Evolutionary conservation across 306 rosid species (phyloP).

Genomic region (Malus sylvestris): DNA sequence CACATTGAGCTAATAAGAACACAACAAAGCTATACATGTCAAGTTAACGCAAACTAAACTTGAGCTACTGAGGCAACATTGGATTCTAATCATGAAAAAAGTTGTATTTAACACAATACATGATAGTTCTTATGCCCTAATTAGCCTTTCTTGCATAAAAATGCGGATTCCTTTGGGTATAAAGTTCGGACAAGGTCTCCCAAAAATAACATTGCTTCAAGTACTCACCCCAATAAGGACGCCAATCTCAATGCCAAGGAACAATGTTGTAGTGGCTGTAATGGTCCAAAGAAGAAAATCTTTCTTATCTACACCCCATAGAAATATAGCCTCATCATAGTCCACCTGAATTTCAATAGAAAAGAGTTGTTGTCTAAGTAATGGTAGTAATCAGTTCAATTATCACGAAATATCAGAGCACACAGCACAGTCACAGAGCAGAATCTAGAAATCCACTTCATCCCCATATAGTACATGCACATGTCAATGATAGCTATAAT

Average conservation of each 20-base stretch:
- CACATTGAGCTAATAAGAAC: background rate
- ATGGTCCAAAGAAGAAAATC: slow-evolving; percentile 97
- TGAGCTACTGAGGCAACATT: background rate
- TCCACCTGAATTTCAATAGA: slow-evolving; percentile 58
- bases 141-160: background rate
- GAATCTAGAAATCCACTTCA: background rate
- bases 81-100: background rate
- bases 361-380: slow-evolving; percentile 5
- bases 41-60: background rate
- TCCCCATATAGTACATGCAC: background rate
- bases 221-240: slow-evolving; percentile 89
- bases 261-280: slow-evolving; percentile 68
- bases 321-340: slow-evolving; percentile 77
- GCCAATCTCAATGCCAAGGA: slow-evolving; percentile 94
- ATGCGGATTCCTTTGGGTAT: background rate
- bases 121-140: background rate
- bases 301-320: slow-evolving; percentile 88
- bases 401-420: background rate
- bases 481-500: background rate
- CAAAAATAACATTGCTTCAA: background rate
- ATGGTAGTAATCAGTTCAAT: background rate
- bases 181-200: background rate
- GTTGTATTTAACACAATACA: background rate
- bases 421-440: background rate
- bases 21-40: background rate